phyloP scores from a whole-genome alignment of 768 basidiomycete genomes.

The Auriculariales sp. region DNA sequence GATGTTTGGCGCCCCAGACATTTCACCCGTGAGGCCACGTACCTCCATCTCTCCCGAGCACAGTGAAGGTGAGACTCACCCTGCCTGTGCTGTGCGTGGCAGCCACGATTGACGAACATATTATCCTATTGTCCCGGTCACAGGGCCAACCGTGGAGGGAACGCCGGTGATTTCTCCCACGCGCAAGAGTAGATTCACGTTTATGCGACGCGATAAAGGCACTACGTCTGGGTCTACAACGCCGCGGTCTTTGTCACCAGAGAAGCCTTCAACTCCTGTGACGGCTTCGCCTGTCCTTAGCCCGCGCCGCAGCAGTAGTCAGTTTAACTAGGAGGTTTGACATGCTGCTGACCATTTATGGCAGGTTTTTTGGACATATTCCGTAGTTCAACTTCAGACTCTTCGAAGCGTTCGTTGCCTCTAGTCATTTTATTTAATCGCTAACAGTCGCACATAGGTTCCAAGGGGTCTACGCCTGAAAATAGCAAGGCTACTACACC shows the following conservation, averaged over 20 bases:
- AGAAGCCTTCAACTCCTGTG: neutral
- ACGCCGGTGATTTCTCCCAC: neutral
- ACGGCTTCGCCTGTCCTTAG: neutral
- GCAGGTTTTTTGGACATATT: neutral
- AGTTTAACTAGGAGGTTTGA: neutral
- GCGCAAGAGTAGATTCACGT: slow-evolving; percentile 1
- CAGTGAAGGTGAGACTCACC: neutral
- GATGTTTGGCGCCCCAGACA: neutral
- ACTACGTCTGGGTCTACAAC: neutral
- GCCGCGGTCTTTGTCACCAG: neutral
- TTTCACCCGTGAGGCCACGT: neutral
- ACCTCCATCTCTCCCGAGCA: neutral
- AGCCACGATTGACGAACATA: neutral
- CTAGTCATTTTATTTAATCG: neutral
- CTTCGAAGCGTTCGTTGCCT: neutral
- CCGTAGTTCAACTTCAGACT: neutral
- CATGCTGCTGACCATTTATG: neutral
- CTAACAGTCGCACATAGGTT: neutral
- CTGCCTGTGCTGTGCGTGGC: no score
- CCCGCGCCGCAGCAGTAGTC: neutral
- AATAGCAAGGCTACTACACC: neutral
- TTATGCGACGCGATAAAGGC: neutral
- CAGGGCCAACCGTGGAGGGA: neutral
- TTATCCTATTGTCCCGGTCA: neutral
- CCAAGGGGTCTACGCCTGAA: neutral